A percentile compares a stretch with the other conserved stretches of the same genome.
These are phyloP conservation scores for Saussurea involucrata DNA, from an alignment of 129 eudicot genomes.

Conservation along the genomic window DNA sequence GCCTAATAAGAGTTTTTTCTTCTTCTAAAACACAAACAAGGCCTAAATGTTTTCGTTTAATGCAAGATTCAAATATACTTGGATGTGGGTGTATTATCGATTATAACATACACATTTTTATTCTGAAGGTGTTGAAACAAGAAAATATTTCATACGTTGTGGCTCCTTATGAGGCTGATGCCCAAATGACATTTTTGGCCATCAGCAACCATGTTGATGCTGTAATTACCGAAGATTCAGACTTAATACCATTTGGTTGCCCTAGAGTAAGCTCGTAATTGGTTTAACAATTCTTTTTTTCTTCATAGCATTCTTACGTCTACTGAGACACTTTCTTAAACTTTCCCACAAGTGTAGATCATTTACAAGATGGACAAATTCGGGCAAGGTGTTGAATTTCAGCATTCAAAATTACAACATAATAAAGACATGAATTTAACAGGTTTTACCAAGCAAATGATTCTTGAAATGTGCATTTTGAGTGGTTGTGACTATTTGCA, in stretches of 20 bases:
- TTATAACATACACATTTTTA: not conserved
- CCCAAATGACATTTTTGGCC: conserved; percentile 96
- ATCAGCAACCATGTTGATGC: conserved; percentile 82
- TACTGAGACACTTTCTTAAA: not conserved
- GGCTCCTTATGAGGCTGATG: conserved; percentile 99
- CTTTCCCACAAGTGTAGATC: conserved; percentile 39
- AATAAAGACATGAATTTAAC: conserved; percentile 66
- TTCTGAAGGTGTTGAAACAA: conserved; percentile 66
- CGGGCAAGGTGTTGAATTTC: conserved; percentile 96
- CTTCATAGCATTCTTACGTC: not conserved
- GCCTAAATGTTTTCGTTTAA: not conserved
- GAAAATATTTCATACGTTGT: conserved; percentile 73
- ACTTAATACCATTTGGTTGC: conserved; percentile 92
- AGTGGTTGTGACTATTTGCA: conserved; percentile 96
- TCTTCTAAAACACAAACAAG: too few species aligned
- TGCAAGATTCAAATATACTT: not conserved
- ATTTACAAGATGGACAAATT: conserved; percentile 98
- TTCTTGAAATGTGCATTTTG: conserved; percentile 91
- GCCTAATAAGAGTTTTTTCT: too few species aligned
- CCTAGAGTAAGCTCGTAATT: conserved; percentile 59
- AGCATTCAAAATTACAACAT: conserved; percentile 46
- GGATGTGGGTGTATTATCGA: not conserved
- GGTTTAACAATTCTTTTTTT: conserved; percentile 6
- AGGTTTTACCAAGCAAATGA: conserved; percentile 82
- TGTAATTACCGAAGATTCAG: conserved; percentile 97